Percentiles rank a stretch among this genome's conserved stretches.
phyloP scores from a whole-genome alignment of 1,284 basidiomycete species.

The Ceratobasidium sp. region DNA sequence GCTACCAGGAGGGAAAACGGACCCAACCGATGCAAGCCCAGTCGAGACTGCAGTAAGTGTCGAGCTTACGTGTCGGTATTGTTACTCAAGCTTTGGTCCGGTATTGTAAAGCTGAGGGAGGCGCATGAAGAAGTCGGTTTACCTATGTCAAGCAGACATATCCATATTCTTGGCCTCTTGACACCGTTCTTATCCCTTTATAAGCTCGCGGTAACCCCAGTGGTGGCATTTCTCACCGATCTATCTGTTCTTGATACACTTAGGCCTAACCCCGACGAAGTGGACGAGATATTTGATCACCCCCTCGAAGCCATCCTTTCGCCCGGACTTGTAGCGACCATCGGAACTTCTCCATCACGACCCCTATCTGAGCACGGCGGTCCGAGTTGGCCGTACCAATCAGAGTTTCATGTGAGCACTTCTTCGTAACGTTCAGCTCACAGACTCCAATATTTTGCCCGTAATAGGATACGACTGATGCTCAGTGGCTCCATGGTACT shows the following conservation, averaged over 20 bases:
- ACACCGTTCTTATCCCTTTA: conserved; percentile 71
- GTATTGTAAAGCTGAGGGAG: conserved; percentile 82
- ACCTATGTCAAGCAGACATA: conserved; percentile 61
- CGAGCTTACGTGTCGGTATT: background rate
- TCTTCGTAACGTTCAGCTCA: too few species aligned
- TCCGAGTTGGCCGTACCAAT: conserved; percentile 78
- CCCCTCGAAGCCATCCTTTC: conserved; percentile 75
- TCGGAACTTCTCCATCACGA: background rate
- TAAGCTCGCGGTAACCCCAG: conserved; percentile 67
- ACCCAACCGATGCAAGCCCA: conserved; percentile 67
- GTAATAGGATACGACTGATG: conserved; percentile 65
- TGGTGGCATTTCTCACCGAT: conserved; percentile 71
- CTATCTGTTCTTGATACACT: conserved; percentile 33
- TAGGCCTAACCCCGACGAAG: conserved; percentile 57
- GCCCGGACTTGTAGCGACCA: conserved; percentile 51
- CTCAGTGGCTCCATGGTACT: conserved; percentile 55
- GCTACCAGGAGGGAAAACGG: conserved; percentile 82
- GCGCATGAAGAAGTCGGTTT: conserved; percentile 82
- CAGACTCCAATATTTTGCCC: too few species aligned
- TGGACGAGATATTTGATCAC: conserved; percentile 79
- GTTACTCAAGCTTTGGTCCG: too few species aligned
- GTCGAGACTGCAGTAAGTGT: conserved; percentile 74
- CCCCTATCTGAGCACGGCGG: conserved; percentile 63
- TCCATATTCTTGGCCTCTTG: conserved; percentile 70
- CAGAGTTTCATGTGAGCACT: conserved; percentile 68